Base-by-base conservation (phyloP, 2,329 filamentous ascomycete species). In the Pseudophaeomoniella oleicola region DNA sequence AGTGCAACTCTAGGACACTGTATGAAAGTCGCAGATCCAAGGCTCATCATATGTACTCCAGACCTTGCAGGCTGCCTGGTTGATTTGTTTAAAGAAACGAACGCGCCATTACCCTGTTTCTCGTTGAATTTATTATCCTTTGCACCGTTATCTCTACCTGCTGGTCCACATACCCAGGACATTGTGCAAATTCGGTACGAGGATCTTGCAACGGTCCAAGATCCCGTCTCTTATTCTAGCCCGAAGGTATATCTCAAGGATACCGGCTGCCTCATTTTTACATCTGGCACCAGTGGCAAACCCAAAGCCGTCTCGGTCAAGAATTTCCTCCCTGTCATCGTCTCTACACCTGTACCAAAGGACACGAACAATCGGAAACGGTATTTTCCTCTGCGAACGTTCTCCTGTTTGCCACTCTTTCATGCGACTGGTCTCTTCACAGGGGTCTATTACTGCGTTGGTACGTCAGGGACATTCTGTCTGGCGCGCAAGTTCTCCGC, bases 401-500 rank as follows among this genome's bases (percentile, higher is more conserved):
- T 67, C 41, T 66, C 60, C 3, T 53, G 61, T 5, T 52, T 68
- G 5, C 64, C 64, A 0, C 51, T 67, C 12, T 68, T 66, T 49
- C 64, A 68, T 45, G 64, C 62, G 34, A 67, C 64, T 0, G 63
- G 58, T 4, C 57, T 64, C 39, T 65, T 66, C 37, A 59, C 56
- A 1, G 63, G 60, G 1, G 12, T 67, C 4, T 59, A 54, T 30
- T 59, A 61, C 38, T 51, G 51, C 1, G 42, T 64, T 3, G 60
- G 62, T 3, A 60, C 50, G 9, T 48, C 49, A 4, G 55, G 55
- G 3, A 64, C 63, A 0, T 46, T 67, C 19, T 65, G 62, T 36
- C 45, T 65, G 1, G 60, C 53, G 0, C 57, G 54, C 9, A 56
- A 53, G 12, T 50, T 50, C 36, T 48, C 46, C 13, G 47, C 47